Evolutionary conservation across 345 rosid species (phyloP), one percentile per base, ranked within the genome.

Genomic region (Capsella bursapastoris): DNA sequence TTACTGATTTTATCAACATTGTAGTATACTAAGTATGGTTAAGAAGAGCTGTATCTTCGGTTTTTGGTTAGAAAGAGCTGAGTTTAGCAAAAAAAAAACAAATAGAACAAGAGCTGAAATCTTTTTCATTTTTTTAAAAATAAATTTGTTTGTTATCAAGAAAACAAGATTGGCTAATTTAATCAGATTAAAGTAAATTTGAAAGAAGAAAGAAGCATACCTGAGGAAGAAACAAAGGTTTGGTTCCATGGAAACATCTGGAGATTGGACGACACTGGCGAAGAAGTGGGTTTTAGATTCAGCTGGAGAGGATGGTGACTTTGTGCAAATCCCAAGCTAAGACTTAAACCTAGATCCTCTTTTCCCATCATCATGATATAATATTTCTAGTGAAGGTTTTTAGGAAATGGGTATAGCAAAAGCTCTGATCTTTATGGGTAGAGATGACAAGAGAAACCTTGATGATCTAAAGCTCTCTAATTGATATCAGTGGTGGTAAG

Each of bases 281-380:
- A 59, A 41, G 81, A 74, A 64, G 82, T 78, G 53, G 90, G 88
- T 79, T 75, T 74, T 15, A 72, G 85, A 78, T 88, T 86, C 3
- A 83, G 82, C 78, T 88, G 88, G 14, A 49, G 67, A 70, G 80
- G 72, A 58, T 31, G 12, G 2, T 71, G 64, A 22, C 72, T 81
- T 64, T 80, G 84, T 43, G 94, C 75, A 70, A 81, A 85, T 61
- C 90, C 86, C 84, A 92, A 83, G 84, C 96, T 83, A 29, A 92
- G 75, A 56, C 88, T 86, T 82, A 92, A 83, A 50, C 98, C 94
- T 57, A 95, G 76, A 84, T 89, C 99, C 16, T 89, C 94, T 71
- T 87, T 86, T 64, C 78, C 91, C 75, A 76, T 82, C 91, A 83
- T 82, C 85, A 80, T 84, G 32, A 51, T 66, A 28, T 10, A 60